These are phyloP conservation scores for Scortechinia acanthostroma DNA, from an alignment of 2,329 filamentous ascomycete genomes.

Conservation along the genomic window DNA sequence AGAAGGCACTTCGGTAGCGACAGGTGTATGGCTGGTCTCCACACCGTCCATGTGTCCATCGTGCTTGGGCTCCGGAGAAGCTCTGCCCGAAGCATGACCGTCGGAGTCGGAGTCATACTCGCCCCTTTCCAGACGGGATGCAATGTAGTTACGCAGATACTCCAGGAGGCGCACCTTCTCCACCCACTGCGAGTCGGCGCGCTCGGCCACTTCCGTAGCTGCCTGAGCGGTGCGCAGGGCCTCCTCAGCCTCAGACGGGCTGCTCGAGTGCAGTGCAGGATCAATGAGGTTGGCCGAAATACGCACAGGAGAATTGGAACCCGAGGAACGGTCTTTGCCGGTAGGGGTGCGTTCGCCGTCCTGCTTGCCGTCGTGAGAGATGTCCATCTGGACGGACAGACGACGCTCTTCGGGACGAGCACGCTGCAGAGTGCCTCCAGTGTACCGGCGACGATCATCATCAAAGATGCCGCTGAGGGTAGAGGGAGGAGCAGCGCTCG, in stretches of 20 bases:
- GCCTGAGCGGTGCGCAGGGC: slow-evolving; percentile 22
- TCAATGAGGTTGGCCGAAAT: slow-evolving; percentile 29
- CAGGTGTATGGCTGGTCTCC: no score
- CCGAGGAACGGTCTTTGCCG: slow-evolving; percentile 9
- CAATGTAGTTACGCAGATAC: slow-evolving; percentile 39
- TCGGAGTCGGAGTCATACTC: no score
- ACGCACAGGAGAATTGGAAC: slow-evolving; percentile 12
- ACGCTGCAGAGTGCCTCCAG: slow-evolving; percentile 49
- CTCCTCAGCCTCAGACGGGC: slow-evolving; percentile 17
- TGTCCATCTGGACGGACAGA: slow-evolving; percentile 24
- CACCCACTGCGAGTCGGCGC: slow-evolving; percentile 42
- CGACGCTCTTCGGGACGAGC: slow-evolving; percentile 27
- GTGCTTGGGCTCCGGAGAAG: no score
- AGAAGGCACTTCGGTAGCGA: no score
- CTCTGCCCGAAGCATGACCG: no score
- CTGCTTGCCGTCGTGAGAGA: slow-evolving; percentile 6
- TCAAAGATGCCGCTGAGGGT: slow-evolving; percentile 53
- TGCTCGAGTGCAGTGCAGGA: slow-evolving; percentile 23
- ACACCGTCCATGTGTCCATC: no score
- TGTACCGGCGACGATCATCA: slow-evolving; percentile 50
- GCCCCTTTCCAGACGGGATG: slow-evolving; percentile 34
- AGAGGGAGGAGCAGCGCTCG: slow-evolving; percentile 49
- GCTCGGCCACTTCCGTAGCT: slow-evolving; percentile 26
- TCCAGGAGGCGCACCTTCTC: slow-evolving; percentile 60
- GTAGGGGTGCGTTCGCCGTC: not conserved